Base-by-base conservation (phyloP, 2,329 filamentous ascomycete genomes). In the Fusarium stilboides region DNA sequence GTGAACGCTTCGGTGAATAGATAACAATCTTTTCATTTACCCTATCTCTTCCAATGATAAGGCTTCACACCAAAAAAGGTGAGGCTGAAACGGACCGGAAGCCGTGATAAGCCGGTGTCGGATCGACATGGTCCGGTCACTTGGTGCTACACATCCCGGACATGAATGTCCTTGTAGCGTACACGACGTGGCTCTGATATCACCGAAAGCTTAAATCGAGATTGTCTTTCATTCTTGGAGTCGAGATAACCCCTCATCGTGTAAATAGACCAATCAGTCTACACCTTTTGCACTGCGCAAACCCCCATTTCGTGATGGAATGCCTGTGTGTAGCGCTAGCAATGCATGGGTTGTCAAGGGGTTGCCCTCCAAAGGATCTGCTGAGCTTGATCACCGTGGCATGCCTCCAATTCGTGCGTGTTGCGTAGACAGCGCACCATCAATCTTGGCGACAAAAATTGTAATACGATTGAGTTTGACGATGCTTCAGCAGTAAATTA, bases 141-240 rank as follows among this genome's bases (percentile, higher is more conserved):
- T 28, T 22, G 8, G 20, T n/a, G 36, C 10, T 42, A 20, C 62
- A 60, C 40, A 26, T n/a, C 53, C 61, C 62, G 53, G 61, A 65
- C 46, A 65, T 53, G 34, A 65, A 60, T 43, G 42, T 65, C 62
- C 62, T 65, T 15, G 59, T 17, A 15, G 13, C 4, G 17, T 52
- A 44, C n/a, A 31, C 10, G 24, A 14, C 57, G 40, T 36, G 28
- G 42, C 8, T 34, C 28, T 47, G 40, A 60, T 44, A 49, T 54
- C 31, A 65, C 46, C 31, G 24, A 65, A 60, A 65, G 46, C 61
- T 65, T 65, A 65, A 59, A 65, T 65, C 61, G 31, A 60, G 61
- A 65, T 60, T 54, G 57, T 37, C 33, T 49, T 40, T 31, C 31
- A 12, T 12, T 36, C 28, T 43, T 39, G 46, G 54, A 58, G 43